phyloP scores from a whole-genome alignment of 352 stramenopile species.

The Phytopythium montanum region DNA sequence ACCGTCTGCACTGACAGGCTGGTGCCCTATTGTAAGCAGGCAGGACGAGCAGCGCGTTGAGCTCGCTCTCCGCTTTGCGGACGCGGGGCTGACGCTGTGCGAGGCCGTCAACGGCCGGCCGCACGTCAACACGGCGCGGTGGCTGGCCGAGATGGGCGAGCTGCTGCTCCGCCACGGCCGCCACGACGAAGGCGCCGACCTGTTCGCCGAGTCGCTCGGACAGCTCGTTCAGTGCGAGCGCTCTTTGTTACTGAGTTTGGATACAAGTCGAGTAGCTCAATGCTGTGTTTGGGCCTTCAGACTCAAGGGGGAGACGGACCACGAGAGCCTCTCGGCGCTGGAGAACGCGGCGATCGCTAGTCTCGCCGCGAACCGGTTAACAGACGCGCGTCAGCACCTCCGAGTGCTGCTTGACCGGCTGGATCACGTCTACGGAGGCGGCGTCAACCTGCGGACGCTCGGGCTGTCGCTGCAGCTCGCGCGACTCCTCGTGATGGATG shows the following conservation, averaged over 20 bases:
- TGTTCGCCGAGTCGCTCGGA: slow-evolving; percentile 26
- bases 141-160: slow-evolving; percentile 42
- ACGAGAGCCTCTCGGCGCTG: slow-evolving; percentile 24
- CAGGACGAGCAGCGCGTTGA: slow-evolving; percentile 17
- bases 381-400: slow-evolving; percentile 24
- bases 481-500: slow-evolving; percentile 5
- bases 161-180: slow-evolving; percentile 25
- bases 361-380: slow-evolving; percentile 8
- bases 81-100: slow-evolving; percentile 38
- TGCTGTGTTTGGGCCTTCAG: slow-evolving; percentile 9
- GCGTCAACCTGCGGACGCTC: slow-evolving; percentile 48
- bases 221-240: slow-evolving; percentile 17
- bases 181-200: slow-evolving; percentile 30
- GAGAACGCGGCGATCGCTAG: slow-evolving; percentile 52
- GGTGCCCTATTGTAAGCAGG: slow-evolving; percentile 2
- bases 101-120: slow-evolving; percentile 28
- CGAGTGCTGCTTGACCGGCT: slow-evolving; percentile 14
- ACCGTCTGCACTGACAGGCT: neutral
- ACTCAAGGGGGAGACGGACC: slow-evolving; percentile 29
- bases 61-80: slow-evolving; percentile 27
- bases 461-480: slow-evolving; percentile 15
- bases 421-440: slow-evolving; percentile 32
- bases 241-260: neutral
- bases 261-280: neutral
- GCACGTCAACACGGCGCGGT: slow-evolving; percentile 34